These are phyloP conservation scores for Saitozyma podzolica DNA, from an alignment of 768 basidiomycete genomes.

Conservation along the genomic window DNA sequence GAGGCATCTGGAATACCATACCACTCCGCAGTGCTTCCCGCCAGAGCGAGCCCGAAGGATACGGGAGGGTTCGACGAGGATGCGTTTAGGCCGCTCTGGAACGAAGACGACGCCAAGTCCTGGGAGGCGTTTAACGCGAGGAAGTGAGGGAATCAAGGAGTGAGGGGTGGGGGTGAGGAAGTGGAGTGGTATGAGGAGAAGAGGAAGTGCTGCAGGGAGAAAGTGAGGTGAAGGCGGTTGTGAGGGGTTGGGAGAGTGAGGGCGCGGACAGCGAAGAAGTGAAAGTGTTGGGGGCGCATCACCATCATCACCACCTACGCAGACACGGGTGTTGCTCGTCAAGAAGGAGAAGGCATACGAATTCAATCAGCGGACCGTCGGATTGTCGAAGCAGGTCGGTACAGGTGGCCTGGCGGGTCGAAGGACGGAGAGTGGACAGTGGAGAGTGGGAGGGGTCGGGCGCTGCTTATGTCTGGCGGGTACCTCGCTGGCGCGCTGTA, in stretches of 20 bases:
- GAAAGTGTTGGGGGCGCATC: neutral
- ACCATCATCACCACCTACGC: too few species aligned
- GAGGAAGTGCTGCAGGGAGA: conserved; percentile 14
- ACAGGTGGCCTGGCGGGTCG: too few species aligned
- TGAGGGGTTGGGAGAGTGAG: conserved; percentile 7
- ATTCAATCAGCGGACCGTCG: too few species aligned
- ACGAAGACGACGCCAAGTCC: neutral
- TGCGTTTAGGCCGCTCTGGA: conserved; percentile 43
- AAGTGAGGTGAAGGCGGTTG: neutral
- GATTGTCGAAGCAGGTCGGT: too few species aligned
- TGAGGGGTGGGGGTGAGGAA: conserved; percentile 2
- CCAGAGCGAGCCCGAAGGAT: conserved; percentile 37
- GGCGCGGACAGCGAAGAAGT: conserved; percentile 3
- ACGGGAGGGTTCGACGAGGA: conserved; percentile 40
- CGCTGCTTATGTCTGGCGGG: too few species aligned
- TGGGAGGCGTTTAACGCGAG: conserved; percentile 7
- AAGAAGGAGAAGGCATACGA: too few species aligned
- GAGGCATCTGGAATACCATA: conserved; percentile 21
- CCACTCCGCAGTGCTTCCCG: conserved; percentile 30
- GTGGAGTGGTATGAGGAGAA: conserved; percentile 1
- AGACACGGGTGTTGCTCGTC: too few species aligned
- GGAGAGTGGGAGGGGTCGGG: too few species aligned
- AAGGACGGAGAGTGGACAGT: too few species aligned
- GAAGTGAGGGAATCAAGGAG: neutral
- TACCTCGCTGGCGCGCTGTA: too few species aligned